These are phyloP conservation scores for Phytophthora boehmeriae DNA, from an alignment of 352 stramenopile species.

Conservation along the genomic window DNA sequence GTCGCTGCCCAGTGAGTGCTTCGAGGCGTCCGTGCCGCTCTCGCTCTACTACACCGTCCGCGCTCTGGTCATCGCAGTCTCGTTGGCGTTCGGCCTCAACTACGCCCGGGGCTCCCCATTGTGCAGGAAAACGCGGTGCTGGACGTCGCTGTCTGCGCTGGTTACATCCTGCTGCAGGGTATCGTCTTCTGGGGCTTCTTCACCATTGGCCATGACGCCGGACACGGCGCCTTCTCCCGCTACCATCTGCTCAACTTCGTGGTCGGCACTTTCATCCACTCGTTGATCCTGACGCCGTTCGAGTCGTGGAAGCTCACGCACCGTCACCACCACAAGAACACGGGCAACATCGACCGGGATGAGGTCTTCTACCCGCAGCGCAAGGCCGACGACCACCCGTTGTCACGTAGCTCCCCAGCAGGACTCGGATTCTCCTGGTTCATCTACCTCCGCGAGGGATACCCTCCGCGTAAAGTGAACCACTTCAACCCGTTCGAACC, in stretches of 20 bases:
- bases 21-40: slow-evolving; percentile 69
- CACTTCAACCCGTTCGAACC: slow-evolving; percentile 85
- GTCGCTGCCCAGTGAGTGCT: slow-evolving; percentile 68
- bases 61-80: slow-evolving; percentile 50
- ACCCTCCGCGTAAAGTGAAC: slow-evolving; percentile 76
- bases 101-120: slow-evolving; percentile 45
- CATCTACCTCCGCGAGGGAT: slow-evolving; percentile 75
- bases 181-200: slow-evolving; percentile 88
- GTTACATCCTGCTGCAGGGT: slow-evolving; percentile 76
- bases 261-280: slow-evolving; percentile 81
- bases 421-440: slow-evolving; percentile 71
- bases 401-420: slow-evolving; percentile 56
- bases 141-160: slow-evolving; percentile 50
- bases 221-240: slow-evolving; percentile 80
- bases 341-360: slow-evolving; percentile 84
- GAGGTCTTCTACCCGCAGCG: slow-evolving; percentile 86
- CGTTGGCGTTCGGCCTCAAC: slow-evolving; percentile 49
- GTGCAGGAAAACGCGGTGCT: slow-evolving; percentile 40
- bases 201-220: slow-evolving; percentile 81
- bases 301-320: slow-evolving; percentile 84
- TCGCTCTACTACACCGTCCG: slow-evolving; percentile 81
- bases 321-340: slow-evolving; percentile 89
- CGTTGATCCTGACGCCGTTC: slow-evolving; percentile 81
- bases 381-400: slow-evolving; percentile 51
- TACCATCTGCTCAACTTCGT: slow-evolving; percentile 81